Base-by-base conservation (phyloP, 2,329 filamentous ascomycete species). In the Helicocarpus griseus region DNA sequence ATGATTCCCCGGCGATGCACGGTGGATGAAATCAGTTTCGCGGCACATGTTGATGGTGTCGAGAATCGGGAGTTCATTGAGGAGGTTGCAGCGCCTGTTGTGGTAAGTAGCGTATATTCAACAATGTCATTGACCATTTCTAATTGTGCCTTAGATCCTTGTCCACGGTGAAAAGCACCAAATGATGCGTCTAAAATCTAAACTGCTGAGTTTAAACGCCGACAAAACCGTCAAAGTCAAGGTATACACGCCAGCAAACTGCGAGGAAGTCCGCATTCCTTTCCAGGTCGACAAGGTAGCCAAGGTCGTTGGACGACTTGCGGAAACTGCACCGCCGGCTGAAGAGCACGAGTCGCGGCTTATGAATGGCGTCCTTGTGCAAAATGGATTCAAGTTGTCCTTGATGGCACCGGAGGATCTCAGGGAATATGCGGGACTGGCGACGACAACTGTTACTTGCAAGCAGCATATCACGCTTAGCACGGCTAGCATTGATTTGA, bases 31-130 rank as follows among this genome's bases (percentile, higher is more conserved):
- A 90, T 87, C 66, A 95, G 88, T 17, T 98, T 98, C 66, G 93
- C 93, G 2, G 93, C 93, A 0, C 93, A 98, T 63, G 93, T 98
- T 3, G 93, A 97, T 60, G 94, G 93, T 29, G 86, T 87, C 6
- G 91, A 98, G 68, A 98, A 98, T 63, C 81, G 89, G 54, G 90
- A 95, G 59, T 98, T 98, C 63, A 96, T 98, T 54, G 91, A 97
- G 63, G 89, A 96, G 68, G 86, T 97, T 39, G 82, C 79, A 28
- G 89, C 93, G 2, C 89, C 90, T 14, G 90, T 96, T 22, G 91
- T 98, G 61, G 88, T 94, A 78, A 74, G 87, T 41, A 5, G 6
- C 21, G 2, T 5, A 2, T 14, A 17, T 39, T 19, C 36, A 19
- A 24, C 29, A 19, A n/a, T n/a, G n/a, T n/a, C n/a, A n/a, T n/a